Base-by-base conservation (phyloP, 768 basidiomycete species). In the Podaxis carcinomalis region DNA sequence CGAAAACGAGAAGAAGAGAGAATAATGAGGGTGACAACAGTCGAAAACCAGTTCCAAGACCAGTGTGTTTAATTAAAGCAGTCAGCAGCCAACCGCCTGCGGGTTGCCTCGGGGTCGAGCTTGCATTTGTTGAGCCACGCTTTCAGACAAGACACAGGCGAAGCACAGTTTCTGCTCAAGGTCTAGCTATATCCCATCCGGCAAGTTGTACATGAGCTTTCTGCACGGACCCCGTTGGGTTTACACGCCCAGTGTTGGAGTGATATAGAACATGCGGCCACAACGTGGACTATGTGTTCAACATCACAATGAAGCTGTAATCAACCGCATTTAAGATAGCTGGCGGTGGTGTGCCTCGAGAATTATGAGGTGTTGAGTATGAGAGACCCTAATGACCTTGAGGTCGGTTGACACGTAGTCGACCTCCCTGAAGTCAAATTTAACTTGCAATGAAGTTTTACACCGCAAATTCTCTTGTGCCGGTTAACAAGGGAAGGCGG, bases 151-250 rank as follows among this genome's bases (percentile, higher is more conserved):
- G 37, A 54, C n/a, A 39, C 35, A 4, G 10, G 14, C 5, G 13
- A 36, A n/a, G 23, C 36, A 54, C 35, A 36, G 36, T 23, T 6
- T 25, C 25, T 54, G 35, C 7, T 23, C 19, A 16, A 36, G 36
- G 21, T 25, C 27, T 13, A 14, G 47, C n/a, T 39, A 25, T 37
- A 49, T 13, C 32, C 21, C 36, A 16, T 37, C 36, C 32, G 27
- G 47, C 19, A 23, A 37, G 47, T 23, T 49, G 32, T 13, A 50
- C 57, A 58, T 58, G 57, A 58, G 57, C 35, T 25, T 42, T 39
- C 28, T 50, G 57, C 57, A 58, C 21, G 46, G 46, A 50, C 57
- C 46, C 46, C 35, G 35, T 58, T 49, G 57, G 28, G 47, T 50
- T 39, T 39, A 32, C 56, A 49, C 35, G 56, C 46, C 49, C 39